Conservation (phyloP, 495 filamentous ascomycete species). For the Xylaria flabelliformis region DNA sequence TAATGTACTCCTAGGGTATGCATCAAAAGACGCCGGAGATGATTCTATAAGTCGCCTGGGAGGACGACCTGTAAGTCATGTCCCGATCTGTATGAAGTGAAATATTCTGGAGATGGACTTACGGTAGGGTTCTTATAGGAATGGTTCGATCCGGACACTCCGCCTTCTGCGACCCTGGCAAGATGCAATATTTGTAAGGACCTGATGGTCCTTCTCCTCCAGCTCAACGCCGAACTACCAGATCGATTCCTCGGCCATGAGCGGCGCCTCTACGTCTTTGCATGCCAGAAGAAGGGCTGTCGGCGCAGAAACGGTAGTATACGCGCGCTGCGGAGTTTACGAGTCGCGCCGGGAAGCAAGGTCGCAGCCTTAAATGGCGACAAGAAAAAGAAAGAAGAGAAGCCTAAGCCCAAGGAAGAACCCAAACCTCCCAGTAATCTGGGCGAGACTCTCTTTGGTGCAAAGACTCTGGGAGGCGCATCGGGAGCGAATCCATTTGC, state of each 20-base stretch:
- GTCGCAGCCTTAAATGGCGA: conserved; percentile 35
- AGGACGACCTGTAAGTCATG: conserved; percentile 76
- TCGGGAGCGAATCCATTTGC: conserved; percentile 55
- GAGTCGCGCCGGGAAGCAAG: conserved; percentile 45
- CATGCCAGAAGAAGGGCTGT: conserved; percentile 79
- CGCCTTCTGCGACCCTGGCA: conserved; percentile 79
- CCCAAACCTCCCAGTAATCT: conserved; percentile 49
- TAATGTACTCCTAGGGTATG: conserved; percentile 88
- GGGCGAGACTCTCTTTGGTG: conserved; percentile 64
- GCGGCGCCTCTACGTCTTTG: conserved; percentile 82
- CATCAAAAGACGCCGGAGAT: conserved; percentile 78
- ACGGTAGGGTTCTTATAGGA: conserved; percentile 55
- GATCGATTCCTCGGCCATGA: conserved; percentile 86
- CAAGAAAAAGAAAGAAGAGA: conserved; percentile 46
- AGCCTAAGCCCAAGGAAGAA: conserved; percentile 44
- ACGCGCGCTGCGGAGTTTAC: conserved; percentile 70
- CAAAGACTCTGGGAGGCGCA: conserved; percentile 42
- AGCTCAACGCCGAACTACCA: conserved; percentile 90
- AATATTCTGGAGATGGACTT: background rate
- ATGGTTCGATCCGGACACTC: conserved; percentile 74
- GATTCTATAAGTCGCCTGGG: conserved; percentile 91
- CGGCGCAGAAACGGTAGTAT: conserved; percentile 82
- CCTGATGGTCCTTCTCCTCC: conserved; percentile 82
- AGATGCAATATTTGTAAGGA: conserved; percentile 89
- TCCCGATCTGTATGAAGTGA: background rate